A percentile compares a stretch with the other conserved stretches of the same genome.
phyloP scores from a whole-genome alignment of 2,329 filamentous ascomycete species.

The Aschersonia sp. region DNA sequence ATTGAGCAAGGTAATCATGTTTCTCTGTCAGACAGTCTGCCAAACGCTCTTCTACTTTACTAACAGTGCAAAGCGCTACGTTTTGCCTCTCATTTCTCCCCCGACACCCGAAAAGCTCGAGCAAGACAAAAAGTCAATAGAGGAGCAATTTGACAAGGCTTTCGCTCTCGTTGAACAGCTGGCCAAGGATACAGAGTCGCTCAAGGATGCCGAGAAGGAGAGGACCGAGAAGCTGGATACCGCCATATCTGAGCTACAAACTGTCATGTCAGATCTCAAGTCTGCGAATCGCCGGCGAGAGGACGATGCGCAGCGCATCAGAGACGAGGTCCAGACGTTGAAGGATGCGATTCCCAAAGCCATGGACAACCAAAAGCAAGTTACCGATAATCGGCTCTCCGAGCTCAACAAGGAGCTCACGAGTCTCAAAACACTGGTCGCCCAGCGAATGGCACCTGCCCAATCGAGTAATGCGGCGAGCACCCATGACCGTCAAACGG shows the following conservation, averaged over 20 bases:
- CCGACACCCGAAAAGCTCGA: conserved; percentile 89
- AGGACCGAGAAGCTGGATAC: conserved; percentile 72
- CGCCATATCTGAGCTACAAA: conserved; percentile 72
- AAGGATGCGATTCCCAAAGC: conserved; percentile 81
- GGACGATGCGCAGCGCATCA: conserved; percentile 73
- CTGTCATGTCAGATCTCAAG: conserved; percentile 69
- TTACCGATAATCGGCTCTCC: conserved; percentile 64
- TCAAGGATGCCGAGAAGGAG: conserved; percentile 77
- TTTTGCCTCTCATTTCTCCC: conserved; percentile 79
- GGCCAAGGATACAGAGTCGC: conserved; percentile 71
- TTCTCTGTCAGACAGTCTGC: neutral
- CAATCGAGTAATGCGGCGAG: conserved; percentile 11
- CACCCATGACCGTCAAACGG: conserved; percentile 6
- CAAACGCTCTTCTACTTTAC: neutral
- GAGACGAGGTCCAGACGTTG: conserved; percentile 71
- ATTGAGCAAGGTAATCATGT: conserved; percentile 57
- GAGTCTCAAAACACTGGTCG: conserved; percentile 80
- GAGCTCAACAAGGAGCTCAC: conserved; percentile 80
- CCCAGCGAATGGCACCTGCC: conserved; percentile 39
- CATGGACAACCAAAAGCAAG: conserved; percentile 74
- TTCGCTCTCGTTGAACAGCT: conserved; percentile 88
- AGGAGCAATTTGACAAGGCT: conserved; percentile 84
- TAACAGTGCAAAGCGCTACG: conserved; percentile 52
- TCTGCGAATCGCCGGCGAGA: conserved; percentile 68
- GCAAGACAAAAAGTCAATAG: conserved; percentile 84